Base-by-base conservation (phyloP, 1,139 yeast genomes). In the Candida tropicalis region DNA sequence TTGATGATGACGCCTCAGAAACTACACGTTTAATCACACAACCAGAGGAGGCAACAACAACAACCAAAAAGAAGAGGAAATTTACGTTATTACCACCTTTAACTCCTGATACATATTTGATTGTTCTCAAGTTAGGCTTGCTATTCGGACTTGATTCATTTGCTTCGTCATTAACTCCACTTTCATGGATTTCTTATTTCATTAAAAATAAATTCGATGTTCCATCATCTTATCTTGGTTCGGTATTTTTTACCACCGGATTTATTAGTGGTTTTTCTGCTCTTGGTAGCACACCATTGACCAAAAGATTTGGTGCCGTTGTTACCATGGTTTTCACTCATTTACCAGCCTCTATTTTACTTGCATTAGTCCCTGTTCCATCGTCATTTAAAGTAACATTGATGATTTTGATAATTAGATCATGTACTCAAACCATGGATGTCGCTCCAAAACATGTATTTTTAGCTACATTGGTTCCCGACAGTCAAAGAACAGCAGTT, bases 361-460 rank as follows among this genome's bases (percentile, higher is more conserved):
- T 70, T 37, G 62, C 66, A 4, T 41, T 68, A 38, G 59, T 71
- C 15, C 77, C 77, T 9, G 46, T 68, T 18, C 73, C 76, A 4
- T 49, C 52, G 3, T 58, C 66, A 7, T 57, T 69, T 37, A 38
- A 49, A 9, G 26, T 61, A 5, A 65, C 76, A 13, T 50, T 70
- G 45, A 52, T 56, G 3, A 60, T 70, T 9, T 52, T 71, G 46
- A 48, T 66, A 3, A 47, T 65, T 15, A 54, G 77, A 46, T 63
- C 73, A 3, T 56, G 66, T 7, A 67, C 73, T 24, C 74, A 70
- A 47, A 56, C 70, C 15, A 71, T 72, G 77, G 77, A 72, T 47
- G 68, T 67, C 38, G 73, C 75, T 2, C 73, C 77, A 10, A 72
- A 72, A 41, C 73, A 69, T 39, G 75, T 72, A 2, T 70, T 71